Conservation (phyloP, 1,139 yeast genomes). For the Tardiomyces blankii region DNA sequence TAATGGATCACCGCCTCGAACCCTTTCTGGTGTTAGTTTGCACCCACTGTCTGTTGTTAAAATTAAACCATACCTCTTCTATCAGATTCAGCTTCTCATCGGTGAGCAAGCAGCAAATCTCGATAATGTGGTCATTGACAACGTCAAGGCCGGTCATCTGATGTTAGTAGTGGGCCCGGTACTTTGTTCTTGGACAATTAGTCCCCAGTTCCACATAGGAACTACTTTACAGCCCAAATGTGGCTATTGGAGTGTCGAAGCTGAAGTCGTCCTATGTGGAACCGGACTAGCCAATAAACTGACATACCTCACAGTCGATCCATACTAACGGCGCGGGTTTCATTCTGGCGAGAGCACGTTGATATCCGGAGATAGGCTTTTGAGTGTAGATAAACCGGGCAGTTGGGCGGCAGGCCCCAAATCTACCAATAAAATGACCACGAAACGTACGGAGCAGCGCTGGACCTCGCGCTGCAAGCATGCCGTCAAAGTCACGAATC, state of each 20-base stretch:
- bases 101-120: constrained; percentile 83
- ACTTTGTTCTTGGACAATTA: not conserved
- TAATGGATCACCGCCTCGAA: constrained; percentile 76
- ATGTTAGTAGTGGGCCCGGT: constrained; percentile 3
- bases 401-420: not conserved
- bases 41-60: not conserved
- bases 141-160: constrained; percentile 87
- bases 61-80: constrained; percentile 25
- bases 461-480: too few relatives aligned
- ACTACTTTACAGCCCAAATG: constrained; percentile 15
- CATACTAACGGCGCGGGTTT: constrained; percentile 43
- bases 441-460: too few relatives aligned
- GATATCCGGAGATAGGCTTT: not conserved
- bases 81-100: constrained; percentile 65
- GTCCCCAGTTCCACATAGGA: constrained; percentile 15
- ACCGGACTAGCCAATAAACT: too few relatives aligned
- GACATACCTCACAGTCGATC: constrained; percentile 61
- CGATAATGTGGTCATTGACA: constrained; percentile 65
- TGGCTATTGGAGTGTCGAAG: too few relatives aligned
- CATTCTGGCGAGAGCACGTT: not conserved
- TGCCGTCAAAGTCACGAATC: too few relatives aligned
- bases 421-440: not conserved
- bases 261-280: too few relatives aligned
- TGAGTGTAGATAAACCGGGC: not conserved
- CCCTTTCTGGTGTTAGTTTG: constrained; percentile 27